Base-by-base conservation (phyloP, 768 basidiomycete species). In the Stropharia rugosoannulata region DNA sequence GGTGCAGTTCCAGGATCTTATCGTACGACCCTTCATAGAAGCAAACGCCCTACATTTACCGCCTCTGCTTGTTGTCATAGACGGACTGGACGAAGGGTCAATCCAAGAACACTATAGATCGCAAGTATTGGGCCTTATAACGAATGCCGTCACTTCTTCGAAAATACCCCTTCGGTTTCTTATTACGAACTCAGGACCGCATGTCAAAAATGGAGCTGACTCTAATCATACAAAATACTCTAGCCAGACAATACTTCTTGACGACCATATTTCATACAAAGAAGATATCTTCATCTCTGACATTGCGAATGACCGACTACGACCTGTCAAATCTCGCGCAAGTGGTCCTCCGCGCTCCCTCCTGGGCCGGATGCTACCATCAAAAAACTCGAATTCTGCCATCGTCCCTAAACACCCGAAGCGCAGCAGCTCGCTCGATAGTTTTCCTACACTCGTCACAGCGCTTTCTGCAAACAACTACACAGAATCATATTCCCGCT, bases 401-500 rank as follows among this genome's bases (percentile, higher is more conserved):
- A 38, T 15, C 39, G n/a, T 12, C 16, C 19, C 13, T 8, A 32
- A 12, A 43, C 6, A 22, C 40, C 49, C 15, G n/a, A 38, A 48
- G 22, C 46, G 15, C n/a, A 27, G 18, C 18, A 16, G 6, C 25
- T 36, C 29, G 10, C 54, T 46, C 10, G 27, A 39, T 27, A 51
- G 56, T 32, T 57, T 51, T 38, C 56, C 56, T 10, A 35, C 42
- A 4, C 41, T 51, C 25, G 44, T 57, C 25, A 39, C 49, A 6
- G 22, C 47, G 3, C 44, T 40, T 5, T 29, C 16, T 9, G 45
- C 50, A 27, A 57, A 47, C 37, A 45, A 50, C 5, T 19, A 27
- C 4, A 29, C 39, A 29, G 54, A 59, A 18, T 41, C 58, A 4
- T 60, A 54, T 36, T 38, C 42, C 10, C 52, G 59, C 18, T 54